These are phyloP conservation scores for Neurospora sp. DNA, from an alignment of 2,329 filamentous ascomycete genomes.

Conservation along the genomic window DNA sequence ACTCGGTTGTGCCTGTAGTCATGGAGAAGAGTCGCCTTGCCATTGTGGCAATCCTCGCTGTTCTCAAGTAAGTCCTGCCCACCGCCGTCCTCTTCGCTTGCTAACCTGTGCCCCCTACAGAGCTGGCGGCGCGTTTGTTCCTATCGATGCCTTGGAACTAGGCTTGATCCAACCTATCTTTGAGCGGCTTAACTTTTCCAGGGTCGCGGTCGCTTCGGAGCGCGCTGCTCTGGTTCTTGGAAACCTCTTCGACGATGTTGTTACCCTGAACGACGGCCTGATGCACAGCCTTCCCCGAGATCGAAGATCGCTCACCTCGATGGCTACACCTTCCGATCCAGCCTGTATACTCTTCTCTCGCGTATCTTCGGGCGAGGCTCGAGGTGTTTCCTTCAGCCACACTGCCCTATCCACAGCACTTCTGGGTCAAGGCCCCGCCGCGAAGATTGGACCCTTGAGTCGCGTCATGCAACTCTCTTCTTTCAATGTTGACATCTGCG, in stretches of 20 bases:
- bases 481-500: conserved; percentile 44
- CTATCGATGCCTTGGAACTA: conserved; percentile 36
- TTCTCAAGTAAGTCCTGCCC: conserved; percentile 47
- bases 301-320: conserved; percentile 17
- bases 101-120: conserved; percentile 10
- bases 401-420: conserved; percentile 45
- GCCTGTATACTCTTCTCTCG: conserved; percentile 55
- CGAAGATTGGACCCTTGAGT: conserved; percentile 39
- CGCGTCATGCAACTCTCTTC: conserved; percentile 51
- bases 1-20: conserved; percentile 53
- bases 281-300: conserved; percentile 15
- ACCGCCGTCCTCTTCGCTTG: conserved; percentile 20
- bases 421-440: conserved; percentile 37
- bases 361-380: conserved; percentile 45
- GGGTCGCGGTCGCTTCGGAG: conserved; percentile 35
- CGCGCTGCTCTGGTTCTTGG: conserved; percentile 29
- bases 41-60: conserved; percentile 59
- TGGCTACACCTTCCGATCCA: conserved; percentile 31
- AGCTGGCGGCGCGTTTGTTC: conserved; percentile 40
- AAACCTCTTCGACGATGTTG: conserved; percentile 29
- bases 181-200: conserved; percentile 30
- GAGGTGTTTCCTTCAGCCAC: conserved; percentile 55
- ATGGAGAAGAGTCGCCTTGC: conserved; percentile 62
- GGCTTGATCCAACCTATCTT: conserved; percentile 32
- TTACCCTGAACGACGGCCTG: conserved; percentile 20